Evolutionary conservation across 2,329 filamentous ascomycete species (phyloP).

Genomic region (Talaromyces atroroseus): DNA sequence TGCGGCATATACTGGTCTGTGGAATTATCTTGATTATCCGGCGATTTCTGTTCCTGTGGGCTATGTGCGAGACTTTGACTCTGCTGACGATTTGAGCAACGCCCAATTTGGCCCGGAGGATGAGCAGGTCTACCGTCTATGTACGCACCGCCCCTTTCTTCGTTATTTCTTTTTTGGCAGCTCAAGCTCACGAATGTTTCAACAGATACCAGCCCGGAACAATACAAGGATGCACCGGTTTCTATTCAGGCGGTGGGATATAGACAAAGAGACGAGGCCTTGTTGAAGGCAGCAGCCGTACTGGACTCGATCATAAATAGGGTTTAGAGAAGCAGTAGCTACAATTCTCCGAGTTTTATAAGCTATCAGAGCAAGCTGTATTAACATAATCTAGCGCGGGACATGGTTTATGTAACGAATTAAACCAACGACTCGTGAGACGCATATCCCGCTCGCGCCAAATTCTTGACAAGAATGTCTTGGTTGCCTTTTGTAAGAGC

Average conservation of each 20-base stretch:
- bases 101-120: constrained; percentile 7
- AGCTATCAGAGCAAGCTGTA: background rate
- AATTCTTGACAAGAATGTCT: constrained; percentile 4
- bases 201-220: constrained; percentile 2
- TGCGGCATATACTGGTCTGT: constrained; percentile 4
- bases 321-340: background rate
- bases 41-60: constrained; percentile 7
- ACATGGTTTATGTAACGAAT: constrained; percentile 8
- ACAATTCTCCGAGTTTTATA: background rate
- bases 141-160: background rate
- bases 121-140: constrained; percentile 4
- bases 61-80: constrained; percentile 7
- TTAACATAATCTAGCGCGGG: constrained; percentile 3
- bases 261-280: constrained; percentile 5
- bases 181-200: background rate
- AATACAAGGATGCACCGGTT: constrained; percentile 2
- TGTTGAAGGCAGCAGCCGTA: background rate
- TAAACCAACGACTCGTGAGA: constrained; percentile 2
- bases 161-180: background rate
- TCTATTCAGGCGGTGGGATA: constrained; percentile 8
- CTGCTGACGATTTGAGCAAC: constrained; percentile 1
- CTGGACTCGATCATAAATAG: constrained; percentile 5
- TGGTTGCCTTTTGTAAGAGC: constrained; percentile 4
- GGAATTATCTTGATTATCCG: constrained; percentile 10
- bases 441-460: constrained; percentile 3